These are phyloP conservation scores for Penicillium sp. DNA, from an alignment of 2,329 filamentous ascomycete genomes.

Conservation along the genomic window DNA sequence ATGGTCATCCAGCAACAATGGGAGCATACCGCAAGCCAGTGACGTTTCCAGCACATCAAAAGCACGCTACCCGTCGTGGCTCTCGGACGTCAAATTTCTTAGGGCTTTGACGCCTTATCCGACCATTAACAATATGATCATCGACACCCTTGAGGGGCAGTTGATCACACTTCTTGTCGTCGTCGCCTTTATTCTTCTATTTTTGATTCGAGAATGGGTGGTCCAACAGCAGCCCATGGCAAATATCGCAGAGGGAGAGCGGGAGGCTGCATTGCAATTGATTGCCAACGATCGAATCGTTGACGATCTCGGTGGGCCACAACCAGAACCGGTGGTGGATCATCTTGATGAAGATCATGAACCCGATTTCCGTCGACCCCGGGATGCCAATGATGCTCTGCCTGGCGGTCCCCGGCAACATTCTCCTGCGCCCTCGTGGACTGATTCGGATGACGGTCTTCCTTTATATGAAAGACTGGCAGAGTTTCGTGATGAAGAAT, in stretches of 20 bases:
- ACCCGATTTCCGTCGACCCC: slow-evolving; percentile 7
- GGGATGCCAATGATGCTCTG: slow-evolving; percentile 5
- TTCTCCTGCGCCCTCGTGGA: slow-evolving; percentile 13
- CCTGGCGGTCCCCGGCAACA: slow-evolving; percentile 7
- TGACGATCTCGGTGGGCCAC: slow-evolving; percentile 16
- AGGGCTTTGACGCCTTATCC: slow-evolving; percentile 59
- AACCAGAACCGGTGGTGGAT: neutral
- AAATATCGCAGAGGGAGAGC: slow-evolving; percentile 61
- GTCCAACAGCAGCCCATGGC: slow-evolving; percentile 94
- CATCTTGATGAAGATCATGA: neutral
- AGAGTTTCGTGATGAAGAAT: neutral
- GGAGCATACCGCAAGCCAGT: slow-evolving; percentile 19
- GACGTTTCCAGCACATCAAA: slow-evolving; percentile 26
- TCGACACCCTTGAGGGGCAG: slow-evolving; percentile 84
- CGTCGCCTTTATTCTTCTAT: slow-evolving; percentile 91
- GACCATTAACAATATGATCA: slow-evolving; percentile 67
- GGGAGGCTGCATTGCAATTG: slow-evolving; percentile 46
- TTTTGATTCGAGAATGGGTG: slow-evolving; percentile 94
- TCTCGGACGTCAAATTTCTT: slow-evolving; percentile 56
- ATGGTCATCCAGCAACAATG: slow-evolving; percentile 24
- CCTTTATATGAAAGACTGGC: slow-evolving; percentile 6
- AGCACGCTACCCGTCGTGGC: slow-evolving; percentile 42
- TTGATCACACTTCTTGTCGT: slow-evolving; percentile 90
- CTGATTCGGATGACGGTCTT: slow-evolving; percentile 15
- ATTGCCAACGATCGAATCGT: slow-evolving; percentile 31